Evolutionary conservation across 1,284 basidiomycete genomes (phyloP).

Genomic region (Marasmius tenuissimus): DNA sequence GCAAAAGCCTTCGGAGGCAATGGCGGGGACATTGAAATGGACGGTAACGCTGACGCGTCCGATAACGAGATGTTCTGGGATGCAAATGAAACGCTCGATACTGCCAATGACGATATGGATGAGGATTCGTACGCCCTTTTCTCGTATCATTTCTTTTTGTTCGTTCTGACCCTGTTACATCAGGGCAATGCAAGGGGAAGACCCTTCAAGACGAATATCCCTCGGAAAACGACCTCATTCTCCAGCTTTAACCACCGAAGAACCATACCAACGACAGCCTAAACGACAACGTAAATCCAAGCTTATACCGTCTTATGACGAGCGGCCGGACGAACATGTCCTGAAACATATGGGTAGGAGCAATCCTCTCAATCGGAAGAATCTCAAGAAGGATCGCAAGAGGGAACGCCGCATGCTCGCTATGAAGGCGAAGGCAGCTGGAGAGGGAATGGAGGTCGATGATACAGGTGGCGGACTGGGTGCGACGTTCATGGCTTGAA

Average conservation of each 20-base stretch:
- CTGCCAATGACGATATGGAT: slow-evolving; percentile 35
- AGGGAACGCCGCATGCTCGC: slow-evolving; percentile 49
- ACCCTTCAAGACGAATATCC: slow-evolving; percentile 36
- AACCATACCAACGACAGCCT: slow-evolving; percentile 38
- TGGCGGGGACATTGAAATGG: slow-evolving; percentile 34
- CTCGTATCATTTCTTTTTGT: not conserved
- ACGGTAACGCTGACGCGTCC: slow-evolving; percentile 26
- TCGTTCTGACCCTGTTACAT: not conserved
- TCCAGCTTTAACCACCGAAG: slow-evolving; percentile 28
- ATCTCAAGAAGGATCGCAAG: slow-evolving; percentile 63
- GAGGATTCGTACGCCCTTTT: slow-evolving; percentile 46
- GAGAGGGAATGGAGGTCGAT: slow-evolving; percentile 42
- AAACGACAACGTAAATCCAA: slow-evolving; percentile 60
- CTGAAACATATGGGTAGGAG: slow-evolving; percentile 42
- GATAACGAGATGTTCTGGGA: slow-evolving; percentile 31
- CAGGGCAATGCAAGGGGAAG: slow-evolving; percentile 19
- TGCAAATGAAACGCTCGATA: slow-evolving; percentile 37
- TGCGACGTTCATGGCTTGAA: slow-evolving; percentile 47
- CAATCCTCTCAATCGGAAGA: slow-evolving; percentile 57
- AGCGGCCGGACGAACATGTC: slow-evolving; percentile 41
- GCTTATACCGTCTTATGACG: slow-evolving; percentile 49
- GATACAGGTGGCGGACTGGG: slow-evolving; percentile 35
- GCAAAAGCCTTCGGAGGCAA: slow-evolving; percentile 58
- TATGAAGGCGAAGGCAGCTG: slow-evolving; percentile 54
- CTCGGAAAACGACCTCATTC: slow-evolving; percentile 40